These are phyloP conservation scores for Vanderwaltozyma yarrowii DNA, from an alignment of 805 yeast genomes.

Conservation along the genomic window DNA sequence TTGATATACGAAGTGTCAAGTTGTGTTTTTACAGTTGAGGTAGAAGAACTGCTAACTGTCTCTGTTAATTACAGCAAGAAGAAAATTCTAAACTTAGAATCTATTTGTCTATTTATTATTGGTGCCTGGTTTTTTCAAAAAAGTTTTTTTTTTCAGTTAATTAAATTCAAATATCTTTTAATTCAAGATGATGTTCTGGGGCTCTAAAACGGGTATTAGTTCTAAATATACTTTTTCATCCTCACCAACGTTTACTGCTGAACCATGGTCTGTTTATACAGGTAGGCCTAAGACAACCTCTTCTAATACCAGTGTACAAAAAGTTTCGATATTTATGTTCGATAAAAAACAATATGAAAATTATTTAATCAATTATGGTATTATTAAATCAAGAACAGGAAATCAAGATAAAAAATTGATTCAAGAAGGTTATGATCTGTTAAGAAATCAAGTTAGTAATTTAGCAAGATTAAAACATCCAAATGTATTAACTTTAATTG, in stretches of 20 bases:
- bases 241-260: constrained; percentile 60
- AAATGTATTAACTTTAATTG: constrained; percentile 68
- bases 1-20: too few species aligned
- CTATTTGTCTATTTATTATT: too few species aligned
- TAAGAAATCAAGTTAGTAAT: constrained; percentile 59
- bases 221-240: constrained; percentile 59
- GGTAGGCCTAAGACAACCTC: constrained; percentile 64
- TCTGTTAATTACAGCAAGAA: too few species aligned
- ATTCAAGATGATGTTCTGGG: constrained; percentile 24
- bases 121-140: too few species aligned
- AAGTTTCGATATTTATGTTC: constrained; percentile 76
- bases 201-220: constrained; percentile 45
- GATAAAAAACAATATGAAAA: constrained; percentile 69
- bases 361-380: constrained; percentile 39
- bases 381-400: constrained; percentile 34
- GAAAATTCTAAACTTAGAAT: too few species aligned
- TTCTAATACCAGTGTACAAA: constrained; percentile 21
- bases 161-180: too few species aligned
- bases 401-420: constrained; percentile 35
- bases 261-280: constrained; percentile 78
- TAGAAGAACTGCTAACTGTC: too few species aligned
- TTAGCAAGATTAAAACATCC: constrained; percentile 85
- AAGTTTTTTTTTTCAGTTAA: too few species aligned
- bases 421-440: constrained; percentile 54
- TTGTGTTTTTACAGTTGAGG: too few species aligned